Base-by-base conservation (phyloP, 192 early-diverging fungal species). In the Coemansia sp. region DNA sequence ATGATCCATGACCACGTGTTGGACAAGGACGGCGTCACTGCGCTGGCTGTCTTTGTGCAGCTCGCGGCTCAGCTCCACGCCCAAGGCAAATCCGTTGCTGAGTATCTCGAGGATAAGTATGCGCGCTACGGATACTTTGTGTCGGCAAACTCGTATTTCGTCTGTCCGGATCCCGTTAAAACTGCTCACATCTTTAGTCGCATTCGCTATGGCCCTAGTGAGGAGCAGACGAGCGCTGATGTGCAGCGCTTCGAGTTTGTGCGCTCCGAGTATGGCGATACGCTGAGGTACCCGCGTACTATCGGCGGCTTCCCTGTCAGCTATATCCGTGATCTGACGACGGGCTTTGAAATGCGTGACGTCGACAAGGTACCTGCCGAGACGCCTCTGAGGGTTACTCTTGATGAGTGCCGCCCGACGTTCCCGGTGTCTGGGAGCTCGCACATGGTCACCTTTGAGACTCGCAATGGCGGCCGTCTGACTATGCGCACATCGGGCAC, bases 11-110 rank as follows among this genome's bases (percentile, higher is more conserved):
- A 88, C 52, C 83, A 88, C 54, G 95, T 97, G 42, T 87, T 89
- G 36, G 95, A 98, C 84, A 98, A 98, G 82, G 96, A 98, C 70
- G 96, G 96, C 57, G 85, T 98, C 47, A 91, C 90, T 22, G 96
- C 96, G 1, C 78, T 94, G 51, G 94, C 84, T 3, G 76, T 88
- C 15, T 92, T 98, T 84, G 88, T 91, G 24, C 94, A 97, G 74
- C 82, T 90, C 75, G 88, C 91, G 10, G 79, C 87, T 6, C 84
- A 85, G 55, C 87, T 96, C 40, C 76, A 92, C 52, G 88, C 86
- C 47, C 68, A 90, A 49, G 89, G 87, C n/a, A 69, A 78, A 40
- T 89, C 75, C 24, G 85, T 94, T 34, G 75, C 73, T 44, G 85
- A 88, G 15, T 93, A 93, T 65, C 80, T 97, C 64, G 89, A 96